These are phyloP conservation scores for Fistulinella cinereoalba DNA, from an alignment of 1,284 basidiomycete genomes.

Conservation along the genomic window DNA sequence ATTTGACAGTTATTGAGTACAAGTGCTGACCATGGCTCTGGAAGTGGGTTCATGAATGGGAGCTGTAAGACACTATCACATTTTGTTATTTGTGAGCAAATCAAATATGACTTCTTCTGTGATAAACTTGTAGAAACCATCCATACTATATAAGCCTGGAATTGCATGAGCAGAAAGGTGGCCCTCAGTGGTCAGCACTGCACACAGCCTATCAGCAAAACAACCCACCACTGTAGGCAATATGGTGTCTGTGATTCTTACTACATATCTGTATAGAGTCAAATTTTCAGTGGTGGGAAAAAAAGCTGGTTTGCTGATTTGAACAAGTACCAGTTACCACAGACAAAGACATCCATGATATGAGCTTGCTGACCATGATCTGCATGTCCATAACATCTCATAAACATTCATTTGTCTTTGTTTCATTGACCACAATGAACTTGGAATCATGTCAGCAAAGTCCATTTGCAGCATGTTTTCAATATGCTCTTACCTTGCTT, in stretches of 20 bases:
- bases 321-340: constrained; percentile 17
- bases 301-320: no score
- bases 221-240: no score
- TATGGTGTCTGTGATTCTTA: no score
- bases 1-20: not conserved
- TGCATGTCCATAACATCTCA: not conserved
- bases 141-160: constrained; percentile 2
- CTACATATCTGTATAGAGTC: no score
- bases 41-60: not conserved
- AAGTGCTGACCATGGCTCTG: not conserved
- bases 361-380: constrained; percentile 7
- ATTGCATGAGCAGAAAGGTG: constrained; percentile 5
- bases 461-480: not conserved
- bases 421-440: constrained; percentile 28
- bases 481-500: not conserved
- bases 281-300: no score
- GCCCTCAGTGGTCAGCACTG: constrained; percentile 1
- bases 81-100: no score
- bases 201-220: no score
- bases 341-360: constrained; percentile 18
- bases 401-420: constrained; percentile 22
- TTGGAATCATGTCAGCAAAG: constrained; percentile 19
- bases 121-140: constrained; percentile 6
- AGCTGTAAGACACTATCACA: not conserved
- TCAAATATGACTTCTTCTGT: not conserved